Evolutionary conservation across 345 rosid genomes (phyloP), one percentile per base, ranked within the genome.

Genomic region (Xanthoceras sorbifolium): DNA sequence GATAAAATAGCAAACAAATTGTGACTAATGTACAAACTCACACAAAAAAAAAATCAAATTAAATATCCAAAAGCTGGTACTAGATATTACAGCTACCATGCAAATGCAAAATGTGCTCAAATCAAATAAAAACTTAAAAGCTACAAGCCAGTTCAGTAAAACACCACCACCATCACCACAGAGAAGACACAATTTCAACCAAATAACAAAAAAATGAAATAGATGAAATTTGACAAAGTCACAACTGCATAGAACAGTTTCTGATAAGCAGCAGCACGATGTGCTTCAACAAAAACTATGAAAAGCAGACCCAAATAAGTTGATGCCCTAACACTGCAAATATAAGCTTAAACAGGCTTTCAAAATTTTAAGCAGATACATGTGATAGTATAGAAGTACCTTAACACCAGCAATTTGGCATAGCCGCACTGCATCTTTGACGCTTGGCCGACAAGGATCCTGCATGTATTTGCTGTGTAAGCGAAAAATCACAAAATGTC

Each of bases 401-500:
- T 96, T 94, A 25, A 96, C 97, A 71, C 98, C 98, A 64, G 99
- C 93, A n/a, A 77, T 69, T 72, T 89, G 91, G 87, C 99, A 96
- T 50, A 91, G 76, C 68, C 42, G 73, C 71, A 96, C 97, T 29
- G 97, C 89, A 77, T 90, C 85, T 87, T 74, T 86, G 71, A 93
- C 99, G 72, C 94, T 87, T 4, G 86, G 89, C 40, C 98, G 98
- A 75, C 98, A 96, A 73, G 98, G 99, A 85, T 96, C 99, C 99
- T 96, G 84, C 84, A 84, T 67, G 72, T 55, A 70, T 59, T 66
- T 29, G 61, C 75, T 40, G 69, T 54, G 15, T 54, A 40, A 68
- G 63, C 61, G 48, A 62, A 46, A 63, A n/a, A 46, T 6, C 9
- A 62, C 28, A 12, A 6, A 59, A 59, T 25, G 22, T 17, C 34